Conservation (phyloP, 108 stramenopile genomes). For the Mediolabrus comicus region DNA sequence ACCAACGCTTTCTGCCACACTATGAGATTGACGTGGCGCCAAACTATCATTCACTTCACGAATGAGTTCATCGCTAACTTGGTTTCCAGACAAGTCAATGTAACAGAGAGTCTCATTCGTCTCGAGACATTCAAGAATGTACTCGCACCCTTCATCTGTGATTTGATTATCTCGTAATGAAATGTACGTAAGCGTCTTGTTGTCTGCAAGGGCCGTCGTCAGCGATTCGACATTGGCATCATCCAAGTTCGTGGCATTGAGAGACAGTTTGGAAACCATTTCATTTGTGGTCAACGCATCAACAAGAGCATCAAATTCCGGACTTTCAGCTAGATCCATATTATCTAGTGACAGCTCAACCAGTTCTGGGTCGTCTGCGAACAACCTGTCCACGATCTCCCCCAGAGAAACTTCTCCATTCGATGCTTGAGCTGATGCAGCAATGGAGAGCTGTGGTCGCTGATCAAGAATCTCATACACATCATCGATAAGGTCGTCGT, state of each 20-base stretch:
- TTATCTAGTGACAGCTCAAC: conserved; percentile 22
- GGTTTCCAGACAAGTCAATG: conserved; percentile 35
- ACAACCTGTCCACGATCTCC: background rate
- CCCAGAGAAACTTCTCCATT: background rate
- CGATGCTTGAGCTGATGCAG: background rate
- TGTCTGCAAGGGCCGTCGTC: conserved; percentile 18
- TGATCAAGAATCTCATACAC: conserved; percentile 20
- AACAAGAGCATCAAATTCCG: conserved; percentile 30
- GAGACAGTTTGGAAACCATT: conserved; percentile 7
- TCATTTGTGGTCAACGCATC: conserved; percentile 23
- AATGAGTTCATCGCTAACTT: conserved; percentile 22
- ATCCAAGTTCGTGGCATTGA: conserved; percentile 24
- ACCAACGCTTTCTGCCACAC: background rate
- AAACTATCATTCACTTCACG: conserved; percentile 16
- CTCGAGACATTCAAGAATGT: conserved; percentile 27
- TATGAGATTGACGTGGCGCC: background rate
- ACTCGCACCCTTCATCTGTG: conserved; percentile 29
- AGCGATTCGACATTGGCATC: conserved; percentile 28
- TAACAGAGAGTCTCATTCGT: conserved; percentile 16
- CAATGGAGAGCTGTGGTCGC: background rate
- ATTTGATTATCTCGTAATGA: conserved; percentile 41
- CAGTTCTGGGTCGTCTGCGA: background rate
- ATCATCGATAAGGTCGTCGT: conserved; percentile 13
- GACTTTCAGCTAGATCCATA: conserved; percentile 8
- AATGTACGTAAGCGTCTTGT: conserved; percentile 18